Conservation (phyloP, 768 basidiomycete species). For the Pisolithus albus region DNA sequence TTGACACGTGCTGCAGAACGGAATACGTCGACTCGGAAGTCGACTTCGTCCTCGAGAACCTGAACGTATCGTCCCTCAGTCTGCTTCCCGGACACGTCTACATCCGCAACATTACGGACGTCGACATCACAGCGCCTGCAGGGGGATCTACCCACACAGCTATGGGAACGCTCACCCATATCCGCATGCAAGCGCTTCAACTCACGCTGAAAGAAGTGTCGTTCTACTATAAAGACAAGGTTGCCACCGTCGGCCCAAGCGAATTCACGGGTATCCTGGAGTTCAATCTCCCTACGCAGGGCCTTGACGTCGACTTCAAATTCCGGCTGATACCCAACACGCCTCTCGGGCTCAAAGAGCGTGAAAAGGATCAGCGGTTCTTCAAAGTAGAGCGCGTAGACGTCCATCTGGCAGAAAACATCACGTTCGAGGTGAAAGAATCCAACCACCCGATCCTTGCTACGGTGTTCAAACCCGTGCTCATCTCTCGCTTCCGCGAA, state of each 20-base stretch:
- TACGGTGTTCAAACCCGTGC: slow-evolving; percentile 56
- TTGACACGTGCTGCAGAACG: slow-evolving; percentile 36
- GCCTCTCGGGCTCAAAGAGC: slow-evolving; percentile 34
- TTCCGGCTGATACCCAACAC: slow-evolving; percentile 55
- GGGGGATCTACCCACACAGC: slow-evolving; percentile 36
- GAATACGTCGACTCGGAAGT: slow-evolving; percentile 64
- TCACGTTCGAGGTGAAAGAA: slow-evolving; percentile 47
- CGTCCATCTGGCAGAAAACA: slow-evolving; percentile 51
- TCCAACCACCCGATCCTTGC: slow-evolving; percentile 60
- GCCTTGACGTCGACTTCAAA: slow-evolving; percentile 63
- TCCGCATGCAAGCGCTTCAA: slow-evolving; percentile 60
- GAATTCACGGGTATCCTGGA: slow-evolving; percentile 58
- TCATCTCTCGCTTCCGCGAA: slow-evolving; percentile 49
- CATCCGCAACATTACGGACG: slow-evolving; percentile 63
- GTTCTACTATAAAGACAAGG: slow-evolving; percentile 68
- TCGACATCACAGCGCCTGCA: slow-evolving; percentile 43
- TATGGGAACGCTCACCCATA: slow-evolving; percentile 58
- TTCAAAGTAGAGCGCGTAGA: slow-evolving; percentile 50
- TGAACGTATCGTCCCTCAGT: slow-evolving; percentile 61
- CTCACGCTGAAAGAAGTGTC: slow-evolving; percentile 59
- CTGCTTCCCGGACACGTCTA: slow-evolving; percentile 65
- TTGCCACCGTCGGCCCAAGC: slow-evolving; percentile 42
- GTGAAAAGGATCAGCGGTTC: slow-evolving; percentile 43
- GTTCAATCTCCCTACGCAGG: slow-evolving; percentile 57
- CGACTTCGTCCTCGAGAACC: slow-evolving; percentile 70